Conservation (phyloP, 768 basidiomycete genomes). For the Lanmaoa rubissima region DNA sequence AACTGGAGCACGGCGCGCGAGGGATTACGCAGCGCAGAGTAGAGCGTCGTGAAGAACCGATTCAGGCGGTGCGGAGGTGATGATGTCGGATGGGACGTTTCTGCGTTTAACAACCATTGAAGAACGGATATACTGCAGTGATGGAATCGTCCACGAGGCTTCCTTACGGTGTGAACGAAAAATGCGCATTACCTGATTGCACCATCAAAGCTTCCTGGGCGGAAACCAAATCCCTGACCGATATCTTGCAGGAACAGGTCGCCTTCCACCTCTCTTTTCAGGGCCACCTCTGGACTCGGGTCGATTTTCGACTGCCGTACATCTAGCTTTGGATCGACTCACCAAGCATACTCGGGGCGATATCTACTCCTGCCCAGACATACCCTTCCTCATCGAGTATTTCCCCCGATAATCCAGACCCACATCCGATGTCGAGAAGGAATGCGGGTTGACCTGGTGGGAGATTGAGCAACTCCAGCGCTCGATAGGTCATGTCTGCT, state of each 20-base stretch:
- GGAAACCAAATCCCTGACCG: slow-evolving; percentile 95
- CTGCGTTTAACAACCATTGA: slow-evolving; percentile 97
- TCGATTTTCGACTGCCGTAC: not conserved
- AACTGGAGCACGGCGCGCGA: slow-evolving; percentile 89
- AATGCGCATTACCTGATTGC: slow-evolving; percentile 74
- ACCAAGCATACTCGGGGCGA: slow-evolving; percentile 98
- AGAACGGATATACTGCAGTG: slow-evolving; percentile 89
- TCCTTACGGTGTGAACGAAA: not conserved
- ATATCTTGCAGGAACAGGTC: slow-evolving; percentile 97
- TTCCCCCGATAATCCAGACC: slow-evolving; percentile 95
- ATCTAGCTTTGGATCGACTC: slow-evolving; percentile 25
- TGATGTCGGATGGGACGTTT: slow-evolving; percentile 85
- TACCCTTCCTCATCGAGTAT: slow-evolving; percentile 94
- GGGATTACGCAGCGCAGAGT: slow-evolving; percentile 82
- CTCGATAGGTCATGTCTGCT: slow-evolving; percentile 95
- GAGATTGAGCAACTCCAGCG: slow-evolving; percentile 85
- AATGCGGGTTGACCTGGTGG: slow-evolving; percentile 79
- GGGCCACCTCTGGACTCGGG: slow-evolving; percentile 74
- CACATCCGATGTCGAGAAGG: slow-evolving; percentile 94
- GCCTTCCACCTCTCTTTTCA: slow-evolving; percentile 93
- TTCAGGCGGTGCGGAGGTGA: slow-evolving; percentile 83
- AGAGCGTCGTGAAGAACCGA: slow-evolving; percentile 91
- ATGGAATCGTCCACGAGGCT: not conserved
- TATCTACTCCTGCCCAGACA: slow-evolving; percentile 90
- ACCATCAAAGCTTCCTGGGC: slow-evolving; percentile 96